Evolutionary conservation across 192 early-diverging fungal species (phyloP).

Genomic region (Coemansia sp.): DNA sequence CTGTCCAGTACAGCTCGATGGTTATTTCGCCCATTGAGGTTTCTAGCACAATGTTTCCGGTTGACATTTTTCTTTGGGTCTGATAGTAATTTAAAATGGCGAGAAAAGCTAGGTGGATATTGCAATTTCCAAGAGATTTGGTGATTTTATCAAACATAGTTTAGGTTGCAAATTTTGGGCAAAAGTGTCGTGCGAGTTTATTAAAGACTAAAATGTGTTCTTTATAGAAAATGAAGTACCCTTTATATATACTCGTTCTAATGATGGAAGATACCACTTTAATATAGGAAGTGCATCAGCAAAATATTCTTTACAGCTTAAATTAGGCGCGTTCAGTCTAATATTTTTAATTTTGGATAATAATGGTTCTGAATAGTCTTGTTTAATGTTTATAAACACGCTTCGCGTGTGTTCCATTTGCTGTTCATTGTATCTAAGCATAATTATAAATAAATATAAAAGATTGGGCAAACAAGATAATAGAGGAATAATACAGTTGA

Average conservation of each 20-base stretch:
- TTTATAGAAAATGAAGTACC: too few relatives aligned
- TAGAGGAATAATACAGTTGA: neutral
- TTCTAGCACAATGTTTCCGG: conserved; percentile 14
- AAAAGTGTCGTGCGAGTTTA: neutral
- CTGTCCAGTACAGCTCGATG: conserved; percentile 41
- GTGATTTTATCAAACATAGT: neutral
- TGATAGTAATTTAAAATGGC: too few relatives aligned
- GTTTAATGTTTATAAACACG: neutral
- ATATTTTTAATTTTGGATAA: neutral
- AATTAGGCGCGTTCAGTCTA: neutral
- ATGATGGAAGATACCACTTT: neutral
- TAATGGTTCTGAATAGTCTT: neutral
- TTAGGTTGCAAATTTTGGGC: conserved; percentile 1
- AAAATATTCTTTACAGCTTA: neutral
- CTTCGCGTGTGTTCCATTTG: neutral
- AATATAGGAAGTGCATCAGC: neutral
- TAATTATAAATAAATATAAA: neutral
- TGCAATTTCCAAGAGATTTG: neutral
- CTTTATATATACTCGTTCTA: neutral
- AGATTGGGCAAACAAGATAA: neutral
- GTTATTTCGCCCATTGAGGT: conserved; percentile 29
- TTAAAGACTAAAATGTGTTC: neutral
- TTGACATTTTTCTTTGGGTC: neutral
- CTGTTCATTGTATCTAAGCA: neutral
- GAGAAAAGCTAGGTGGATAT: neutral